Conservation (phyloP, 805 yeast species). For the Cyberlindnera amylophila region DNA sequence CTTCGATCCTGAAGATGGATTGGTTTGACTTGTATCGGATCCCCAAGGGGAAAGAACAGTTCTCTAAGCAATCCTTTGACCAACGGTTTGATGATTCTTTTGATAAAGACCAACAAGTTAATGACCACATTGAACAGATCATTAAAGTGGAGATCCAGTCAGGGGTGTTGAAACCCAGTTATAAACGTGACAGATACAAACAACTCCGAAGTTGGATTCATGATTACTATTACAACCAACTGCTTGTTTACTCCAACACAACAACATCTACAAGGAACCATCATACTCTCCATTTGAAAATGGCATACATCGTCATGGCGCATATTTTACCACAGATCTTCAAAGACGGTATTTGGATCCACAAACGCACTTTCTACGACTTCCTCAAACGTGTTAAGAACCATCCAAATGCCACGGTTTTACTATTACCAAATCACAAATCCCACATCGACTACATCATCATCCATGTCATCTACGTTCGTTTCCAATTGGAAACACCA, state of each 20-base stretch:
- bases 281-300: constrained; percentile 10
- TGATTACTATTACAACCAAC: constrained; percentile 14
- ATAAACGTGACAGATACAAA: constrained; percentile 1
- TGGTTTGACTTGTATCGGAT: constrained; percentile 9
- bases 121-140: constrained; percentile 11
- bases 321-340: constrained; percentile 19
- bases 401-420: constrained; percentile 2
- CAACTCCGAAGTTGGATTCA: constrained; percentile 18
- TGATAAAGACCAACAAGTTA: constrained; percentile 9
- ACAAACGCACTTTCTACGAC: constrained; percentile 11
- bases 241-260: constrained; percentile 11
- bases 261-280: constrained; percentile 14
- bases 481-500: constrained; percentile 20
- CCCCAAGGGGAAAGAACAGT: constrained; percentile 1
- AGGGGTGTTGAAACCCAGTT: constrained; percentile 7
- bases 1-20: constrained; percentile 1
- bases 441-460: constrained; percentile 26
- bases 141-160: constrained; percentile 13
- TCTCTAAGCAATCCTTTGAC: constrained; percentile 3
- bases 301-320: constrained; percentile 18
- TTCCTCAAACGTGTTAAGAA: constrained; percentile 9
- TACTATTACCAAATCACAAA: constrained; percentile 22
- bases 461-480: constrained; percentile 18
- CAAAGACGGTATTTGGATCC: constrained; percentile 25
- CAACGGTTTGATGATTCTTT: constrained; percentile 4